Percentiles rank a stretch among this genome's conserved stretches.
phyloP scores from a whole-genome alignment of 2,329 filamentous ascomycete genomes.

The Stemphylium beticola region DNA sequence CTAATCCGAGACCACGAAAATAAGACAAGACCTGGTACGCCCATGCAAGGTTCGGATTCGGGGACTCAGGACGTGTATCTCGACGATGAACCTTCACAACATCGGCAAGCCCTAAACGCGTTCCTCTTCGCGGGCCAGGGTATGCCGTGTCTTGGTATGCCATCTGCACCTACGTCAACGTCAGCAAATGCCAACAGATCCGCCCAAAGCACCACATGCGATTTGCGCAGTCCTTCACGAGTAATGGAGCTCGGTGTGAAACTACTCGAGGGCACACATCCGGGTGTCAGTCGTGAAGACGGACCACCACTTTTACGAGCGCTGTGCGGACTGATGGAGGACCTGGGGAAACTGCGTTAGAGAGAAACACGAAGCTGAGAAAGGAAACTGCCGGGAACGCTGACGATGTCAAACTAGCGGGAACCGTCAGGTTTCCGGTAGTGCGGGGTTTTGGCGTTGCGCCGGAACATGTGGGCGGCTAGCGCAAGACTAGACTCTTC shows the following conservation, averaged over 20 bases:
- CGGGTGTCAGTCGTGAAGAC: constrained; percentile 19
- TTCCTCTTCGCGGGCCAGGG: constrained; percentile 17
- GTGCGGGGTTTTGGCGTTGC: no score
- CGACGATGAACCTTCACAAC: constrained; percentile 10
- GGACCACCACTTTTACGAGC: constrained; percentile 25
- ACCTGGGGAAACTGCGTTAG: neutral
- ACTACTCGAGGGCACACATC: constrained; percentile 26
- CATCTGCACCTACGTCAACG: neutral
- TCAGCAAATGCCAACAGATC: neutral
- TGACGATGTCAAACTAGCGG: no score
- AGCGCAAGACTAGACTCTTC: no score
- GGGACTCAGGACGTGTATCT: constrained; percentile 8
- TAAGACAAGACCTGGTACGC: constrained; percentile 12
- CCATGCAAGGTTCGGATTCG: neutral
- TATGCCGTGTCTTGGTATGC: constrained; percentile 18
- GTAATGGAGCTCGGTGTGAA: constrained; percentile 26
- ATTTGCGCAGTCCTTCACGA: constrained; percentile 20
- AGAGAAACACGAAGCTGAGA: no score
- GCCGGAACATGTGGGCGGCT: no score
- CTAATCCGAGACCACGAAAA: constrained; percentile 22
- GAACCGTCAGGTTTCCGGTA: no score
- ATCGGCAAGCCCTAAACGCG: constrained; percentile 14
- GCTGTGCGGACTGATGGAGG: constrained; percentile 22
- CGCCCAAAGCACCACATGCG: constrained; percentile 4
- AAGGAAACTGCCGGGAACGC: no score